Evolutionary conservation across 2,329 filamentous ascomycete genomes (phyloP), one percentile per base, ranked within the genome.

Genomic region (Claviceps spartinae): DNA sequence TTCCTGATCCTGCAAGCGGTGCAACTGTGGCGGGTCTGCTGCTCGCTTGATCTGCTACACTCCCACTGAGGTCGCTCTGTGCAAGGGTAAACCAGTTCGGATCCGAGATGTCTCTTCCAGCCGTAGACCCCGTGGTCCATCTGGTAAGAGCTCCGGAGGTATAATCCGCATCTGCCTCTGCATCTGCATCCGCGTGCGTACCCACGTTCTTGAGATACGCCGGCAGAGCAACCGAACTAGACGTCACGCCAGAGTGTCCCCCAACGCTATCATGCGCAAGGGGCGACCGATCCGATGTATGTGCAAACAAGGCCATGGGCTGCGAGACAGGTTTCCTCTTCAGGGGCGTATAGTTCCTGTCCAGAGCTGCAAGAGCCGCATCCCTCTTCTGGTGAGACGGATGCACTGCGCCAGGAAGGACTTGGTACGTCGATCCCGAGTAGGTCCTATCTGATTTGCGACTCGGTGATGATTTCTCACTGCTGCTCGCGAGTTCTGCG

Each of bases 141-240:
- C 51, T 56, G 5, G 49, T 52, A 16, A 41, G 43, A 24, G 52
- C 24, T 2, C 42, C 42, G 1, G 51, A 44, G 42, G 41, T 54
- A 20, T 46, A n/a, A 13, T 44, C 46, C 51, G 11, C 45, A 38
- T 47, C 30, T 30, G 7, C 8, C 8, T 30, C 26, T 8, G 26
- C 26, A 9, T 30, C 26, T 0, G 24, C 24, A 8, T 26, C 6
- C 24, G 24, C 24, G 2, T 30, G 8, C 26, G 26, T 3, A 9
- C 9, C 30, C 9, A 34, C 3, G n/a, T 48, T 37, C 26, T 51
- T 50, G 18, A 52, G 13, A 45, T 45, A 18, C 18, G 30, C 30
- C 9, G 64, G 63, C 20, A 69, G 60, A 1, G 61, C 66, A 7
- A 62, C 60, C 5, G 67, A 68, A 53, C 66, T 68, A 5, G 62